These are phyloP conservation scores for Ophiostoma pallidulum DNA, from an alignment of 2,329 filamentous ascomycete species.

Conservation along the genomic window DNA sequence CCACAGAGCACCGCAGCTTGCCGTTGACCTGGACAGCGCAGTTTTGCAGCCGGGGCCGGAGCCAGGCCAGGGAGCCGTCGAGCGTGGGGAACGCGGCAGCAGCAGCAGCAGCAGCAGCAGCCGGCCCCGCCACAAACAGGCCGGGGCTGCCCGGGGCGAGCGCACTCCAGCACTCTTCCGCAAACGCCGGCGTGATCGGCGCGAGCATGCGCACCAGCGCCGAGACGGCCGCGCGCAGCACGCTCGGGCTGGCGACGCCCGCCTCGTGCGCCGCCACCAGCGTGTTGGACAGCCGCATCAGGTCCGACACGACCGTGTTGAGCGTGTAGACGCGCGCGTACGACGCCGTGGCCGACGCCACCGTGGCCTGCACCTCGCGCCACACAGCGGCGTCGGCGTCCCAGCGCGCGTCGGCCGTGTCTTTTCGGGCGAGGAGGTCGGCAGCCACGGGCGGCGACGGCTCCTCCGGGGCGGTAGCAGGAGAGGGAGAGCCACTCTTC, in stretches of 20 bases:
- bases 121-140: constrained; percentile 10
- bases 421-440: constrained; percentile 18
- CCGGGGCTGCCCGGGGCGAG: constrained; percentile 31
- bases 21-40: constrained; percentile 74
- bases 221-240: constrained; percentile 42
- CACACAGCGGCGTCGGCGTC: constrained; percentile 46
- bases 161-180: constrained; percentile 69
- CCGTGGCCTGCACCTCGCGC: constrained; percentile 57
- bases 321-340: constrained; percentile 65
- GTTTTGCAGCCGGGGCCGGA: constrained; percentile 40
- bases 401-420: constrained; percentile 27
- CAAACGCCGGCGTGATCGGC: constrained; percentile 69
- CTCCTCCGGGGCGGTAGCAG: too few relatives aligned
- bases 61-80: constrained; percentile 41
- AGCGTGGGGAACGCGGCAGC: constrained; percentile 48
- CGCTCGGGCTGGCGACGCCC: constrained; percentile 28
- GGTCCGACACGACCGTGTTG: constrained; percentile 74
- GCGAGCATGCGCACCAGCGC: constrained; percentile 63
- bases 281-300: constrained; percentile 70
- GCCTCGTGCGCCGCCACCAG: constrained; percentile 38
- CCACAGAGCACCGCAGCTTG: constrained; percentile 60
- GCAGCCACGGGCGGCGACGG: constrained; percentile 9
- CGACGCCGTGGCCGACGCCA: constrained; percentile 56
- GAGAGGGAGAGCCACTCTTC: too few relatives aligned
- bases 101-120: neutral